Evolutionary conservation across 2,329 filamentous ascomycete species (phyloP).

Genomic region (Akanthomyces lecanii): DNA sequence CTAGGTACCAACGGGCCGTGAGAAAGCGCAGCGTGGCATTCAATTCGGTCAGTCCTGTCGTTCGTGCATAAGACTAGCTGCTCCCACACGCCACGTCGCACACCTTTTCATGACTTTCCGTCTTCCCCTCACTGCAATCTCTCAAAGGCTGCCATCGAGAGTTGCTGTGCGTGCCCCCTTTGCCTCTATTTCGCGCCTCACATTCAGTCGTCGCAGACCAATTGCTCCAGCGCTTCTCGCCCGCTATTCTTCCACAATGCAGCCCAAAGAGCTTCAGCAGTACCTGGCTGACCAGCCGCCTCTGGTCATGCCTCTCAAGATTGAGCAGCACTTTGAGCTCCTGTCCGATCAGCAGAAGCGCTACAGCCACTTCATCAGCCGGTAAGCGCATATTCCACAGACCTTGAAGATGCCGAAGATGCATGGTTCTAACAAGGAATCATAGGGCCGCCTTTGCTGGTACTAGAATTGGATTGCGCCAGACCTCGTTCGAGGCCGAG

Average conservation of each 20-base stretch:
- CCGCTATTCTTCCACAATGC: constrained; percentile 41
- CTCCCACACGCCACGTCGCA: constrained; percentile 20
- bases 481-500: constrained; percentile 78
- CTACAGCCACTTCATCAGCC: constrained; percentile 87
- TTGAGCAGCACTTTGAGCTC: constrained; percentile 87
- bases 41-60: neutral
- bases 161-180: neutral
- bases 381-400: constrained; percentile 43
- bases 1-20: neutral
- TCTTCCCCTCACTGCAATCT: constrained; percentile 32
- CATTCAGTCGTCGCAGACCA: neutral
- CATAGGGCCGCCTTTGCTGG: constrained; percentile 70
- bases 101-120: constrained; percentile 29
- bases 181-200: constrained; percentile 1
- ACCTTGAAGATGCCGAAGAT: neutral
- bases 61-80: constrained; percentile 20
- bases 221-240: constrained; percentile 23
- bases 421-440: constrained; percentile 42
- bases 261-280: constrained; percentile 60
- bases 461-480: constrained; percentile 72
- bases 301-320: constrained; percentile 79
- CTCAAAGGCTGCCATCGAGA: constrained; percentile 32
- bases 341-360: constrained; percentile 73
- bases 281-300: constrained; percentile 91
- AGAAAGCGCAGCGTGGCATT: constrained; percentile 10